Evolutionary conservation across 2,329 filamentous ascomycete genomes (phyloP), one percentile per base, ranked within the genome.

Genomic region (Aureobasidium sp.): DNA sequence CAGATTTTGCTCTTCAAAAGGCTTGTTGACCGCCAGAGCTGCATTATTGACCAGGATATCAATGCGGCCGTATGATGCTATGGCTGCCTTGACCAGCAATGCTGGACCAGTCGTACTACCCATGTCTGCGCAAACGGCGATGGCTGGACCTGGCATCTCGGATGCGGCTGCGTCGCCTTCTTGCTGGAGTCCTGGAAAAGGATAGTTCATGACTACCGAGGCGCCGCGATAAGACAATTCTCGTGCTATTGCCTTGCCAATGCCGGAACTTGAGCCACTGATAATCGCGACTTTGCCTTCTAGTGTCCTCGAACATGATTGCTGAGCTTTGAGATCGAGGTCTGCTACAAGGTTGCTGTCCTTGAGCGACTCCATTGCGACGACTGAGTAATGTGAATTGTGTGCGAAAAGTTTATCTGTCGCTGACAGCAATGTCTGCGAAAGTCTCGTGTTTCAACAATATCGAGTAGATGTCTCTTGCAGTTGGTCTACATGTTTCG

Each of bases 131-230:
- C 75, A 72, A 1, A 81, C 74, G 9, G 76, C 73, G 4, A 78
- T 72, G 4, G 69, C 66, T 12, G 61, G 64, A 0, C 71, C 72
- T 5, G 68, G 53, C 5, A 79, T 66, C 10, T 64, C 66, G 1
- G 69, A 59, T 12, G 69, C 65, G 1, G 76, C 63, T 0, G 62
- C 64, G 2, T 74, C 67, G n/a, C 71, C 72, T 61, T 76, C 69
- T 2, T 59, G 62, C 8, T 61, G 48, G n/a, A 73, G 64, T 3
- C 61, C 27, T 2, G 71, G 47, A 50, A 71, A 75, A 1, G 78
- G 76, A 68, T 82, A 83, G 71, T 80, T 82, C 69, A 82, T 70
- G 9, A 80, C 77, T 8, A 81, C 72, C 44, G 72, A 73, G 37
- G 79, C 79, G 50, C 80, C 80, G 15, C 76, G 76, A 46, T 74